Percentiles rank a stretch among this genome's conserved stretches.
Conservation (phyloP, 371 early-diverging fungal genomes). For the Rhizopus sp. region DNA sequence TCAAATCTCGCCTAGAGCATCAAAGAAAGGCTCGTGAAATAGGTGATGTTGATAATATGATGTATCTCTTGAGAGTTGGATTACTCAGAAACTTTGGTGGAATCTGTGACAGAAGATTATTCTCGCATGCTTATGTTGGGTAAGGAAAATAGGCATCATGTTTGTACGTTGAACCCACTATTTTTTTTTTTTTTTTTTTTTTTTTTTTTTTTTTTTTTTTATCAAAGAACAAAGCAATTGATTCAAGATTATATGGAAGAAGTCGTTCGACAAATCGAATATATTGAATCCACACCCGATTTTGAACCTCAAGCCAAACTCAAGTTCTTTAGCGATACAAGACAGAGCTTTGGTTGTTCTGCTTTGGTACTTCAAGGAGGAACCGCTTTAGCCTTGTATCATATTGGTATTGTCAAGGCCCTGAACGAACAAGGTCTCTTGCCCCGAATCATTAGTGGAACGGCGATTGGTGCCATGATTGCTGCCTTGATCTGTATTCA, state of each 20-base stretch:
- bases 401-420: conserved; percentile 76
- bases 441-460: conserved; percentile 75
- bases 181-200: too few relatives aligned
- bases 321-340: conserved; percentile 70
- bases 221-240: conserved; percentile 58
- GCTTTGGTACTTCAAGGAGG: conserved; percentile 76
- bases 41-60: conserved; percentile 61
- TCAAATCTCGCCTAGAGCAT: conserved; percentile 55
- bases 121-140: conserved; percentile 60
- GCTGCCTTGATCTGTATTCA: conserved; percentile 74
- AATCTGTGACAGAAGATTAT: conserved; percentile 65
- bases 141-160: conserved; percentile 14
- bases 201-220: conserved; percentile 1
- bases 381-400: conserved; percentile 65
- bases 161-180: background rate
- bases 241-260: conserved; percentile 75
- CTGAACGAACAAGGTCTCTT: conserved; percentile 64
- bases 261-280: conserved; percentile 60
- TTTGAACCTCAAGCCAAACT: conserved; percentile 58
- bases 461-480: conserved; percentile 71
- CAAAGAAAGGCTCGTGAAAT: conserved; percentile 51
- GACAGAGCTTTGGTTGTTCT: conserved; percentile 70
- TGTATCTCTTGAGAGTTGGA: conserved; percentile 63
- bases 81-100: conserved; percentile 75
- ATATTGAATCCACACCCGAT: conserved; percentile 52